Conservation (phyloP, 2,329 filamentous ascomycete genomes). For the Teratosphaeria destructans region DNA sequence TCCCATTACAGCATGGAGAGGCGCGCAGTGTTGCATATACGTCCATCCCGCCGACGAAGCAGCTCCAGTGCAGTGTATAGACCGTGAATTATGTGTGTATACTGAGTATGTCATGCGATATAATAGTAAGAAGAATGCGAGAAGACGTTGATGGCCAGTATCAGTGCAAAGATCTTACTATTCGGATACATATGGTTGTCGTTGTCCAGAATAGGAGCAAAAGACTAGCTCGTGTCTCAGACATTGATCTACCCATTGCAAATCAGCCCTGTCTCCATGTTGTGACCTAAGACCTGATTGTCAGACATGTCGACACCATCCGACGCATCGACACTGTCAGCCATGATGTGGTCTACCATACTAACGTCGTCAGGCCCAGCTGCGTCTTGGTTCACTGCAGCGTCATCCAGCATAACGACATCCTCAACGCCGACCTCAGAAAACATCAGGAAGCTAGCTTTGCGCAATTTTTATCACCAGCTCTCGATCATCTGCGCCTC, state of each 20-base stretch:
- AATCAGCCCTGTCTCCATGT: not conserved
- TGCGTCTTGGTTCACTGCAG: not conserved
- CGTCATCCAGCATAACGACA: not conserved
- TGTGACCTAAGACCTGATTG: not conserved
- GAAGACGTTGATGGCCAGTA: too few relatives aligned
- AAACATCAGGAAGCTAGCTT: too few relatives aligned
- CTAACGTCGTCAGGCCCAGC: not conserved
- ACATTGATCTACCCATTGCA: not conserved
- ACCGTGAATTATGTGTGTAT: too few relatives aligned
- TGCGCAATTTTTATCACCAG: not conserved
- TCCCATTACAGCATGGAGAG: too few relatives aligned
- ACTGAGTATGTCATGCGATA: too few relatives aligned
- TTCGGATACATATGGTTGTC: too few relatives aligned
- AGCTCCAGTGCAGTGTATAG: too few relatives aligned
- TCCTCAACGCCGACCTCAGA: not conserved
- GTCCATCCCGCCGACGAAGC: too few relatives aligned
- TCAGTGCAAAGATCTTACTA: too few relatives aligned
- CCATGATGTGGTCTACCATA: not conserved
- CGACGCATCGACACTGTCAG: not conserved
- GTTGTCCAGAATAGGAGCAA: too few relatives aligned
- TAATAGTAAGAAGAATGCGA: too few relatives aligned
- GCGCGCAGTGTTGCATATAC: too few relatives aligned
- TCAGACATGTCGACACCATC: not conserved
- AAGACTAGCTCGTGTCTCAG: not conserved
- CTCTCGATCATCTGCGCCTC: not conserved